Evolutionary conservation across 1,284 basidiomycete species (phyloP).

Genomic region (Rhodotorula sp.): DNA sequence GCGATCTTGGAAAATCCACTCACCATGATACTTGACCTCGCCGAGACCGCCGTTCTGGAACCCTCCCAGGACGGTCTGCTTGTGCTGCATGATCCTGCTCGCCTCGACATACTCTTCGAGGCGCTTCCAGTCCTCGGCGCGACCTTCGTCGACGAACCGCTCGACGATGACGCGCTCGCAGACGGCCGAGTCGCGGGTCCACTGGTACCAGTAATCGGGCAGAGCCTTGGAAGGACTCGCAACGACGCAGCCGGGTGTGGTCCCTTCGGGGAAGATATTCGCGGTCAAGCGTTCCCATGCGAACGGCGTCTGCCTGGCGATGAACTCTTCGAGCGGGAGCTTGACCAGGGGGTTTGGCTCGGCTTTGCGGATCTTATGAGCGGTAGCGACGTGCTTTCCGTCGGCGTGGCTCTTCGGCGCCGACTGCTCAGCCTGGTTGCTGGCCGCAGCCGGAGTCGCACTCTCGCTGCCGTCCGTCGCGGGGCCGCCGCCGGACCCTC

Average conservation of each 20-base stretch:
- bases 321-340: constrained; percentile 29
- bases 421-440: neutral
- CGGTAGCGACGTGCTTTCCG: neutral
- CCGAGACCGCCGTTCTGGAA: constrained; percentile 53
- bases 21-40: constrained; percentile 57
- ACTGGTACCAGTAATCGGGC: constrained; percentile 55
- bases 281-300: constrained; percentile 28
- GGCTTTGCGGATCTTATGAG: neutral
- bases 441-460: neutral
- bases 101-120: constrained; percentile 40
- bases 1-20: constrained; percentile 21
- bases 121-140: constrained; percentile 16
- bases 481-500: neutral
- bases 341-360: constrained; percentile 16
- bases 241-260: constrained; percentile 47
- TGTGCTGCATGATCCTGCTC: constrained; percentile 48
- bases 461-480: neutral
- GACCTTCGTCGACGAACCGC: constrained; percentile 22
- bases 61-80: constrained; percentile 52
- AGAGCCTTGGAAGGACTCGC: constrained; percentile 50
- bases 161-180: constrained; percentile 45
- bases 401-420: neutral
- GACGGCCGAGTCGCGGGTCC: constrained; percentile 54
- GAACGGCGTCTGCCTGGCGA: constrained; percentile 20
- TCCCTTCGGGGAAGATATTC: constrained; percentile 41